Base-by-base conservation (phyloP, 805 yeast species). In the Saccharomycopsis sp. region DNA sequence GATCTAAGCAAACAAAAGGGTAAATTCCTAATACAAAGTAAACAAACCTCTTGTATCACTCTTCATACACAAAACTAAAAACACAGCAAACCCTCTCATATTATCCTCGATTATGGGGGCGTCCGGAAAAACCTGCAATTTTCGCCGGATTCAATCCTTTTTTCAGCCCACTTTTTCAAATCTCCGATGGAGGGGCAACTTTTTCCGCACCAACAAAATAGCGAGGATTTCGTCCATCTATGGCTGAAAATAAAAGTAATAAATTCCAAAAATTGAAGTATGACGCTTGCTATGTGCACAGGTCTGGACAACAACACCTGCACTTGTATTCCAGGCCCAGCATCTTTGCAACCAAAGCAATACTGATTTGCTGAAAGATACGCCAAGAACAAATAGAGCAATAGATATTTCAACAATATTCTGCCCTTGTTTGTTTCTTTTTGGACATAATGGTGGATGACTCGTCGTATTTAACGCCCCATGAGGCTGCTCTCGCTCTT, bases 401-500 rank as follows among this genome's bases (percentile, higher is more conserved):
- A 44, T 16, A 44, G 18, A 44, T 44, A 44, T 44, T 44, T 44
- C 48, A 44, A 44, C 48, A 44, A 44, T 44, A 44, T 44, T 44
- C 48, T 44, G 16, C 8, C 16, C 18, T 44, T 44, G 18, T 44
- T 44, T 44, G 48, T 44, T 44, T 44, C 48, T 12, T 44, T 18
- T 44, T 44, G 21, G 8, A 20, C 34, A 56, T 5, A 18, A 72
- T 73, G 73, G 70, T 68, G 12, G 77, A 72, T 64, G 86, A 82
- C 63, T 73, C 79, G 1, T 72, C 76, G 63, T 88, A 86, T 65
- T 76, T 86, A 53, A 82, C 90, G 2, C 88, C 92, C 4, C 84
- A 87, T 70, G 95, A 88, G 65, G 84, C 92, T 1, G 94, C 94
- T 0, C 70, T 88, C 54, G 94, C 95, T 0, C 85, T 87, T 47